A percentile compares a stretch with the other conserved stretches of the same genome.
These are phyloP conservation scores for Kwoniella shivajii DNA, from an alignment of 1,284 basidiomycete species.

Conservation along the genomic window DNA sequence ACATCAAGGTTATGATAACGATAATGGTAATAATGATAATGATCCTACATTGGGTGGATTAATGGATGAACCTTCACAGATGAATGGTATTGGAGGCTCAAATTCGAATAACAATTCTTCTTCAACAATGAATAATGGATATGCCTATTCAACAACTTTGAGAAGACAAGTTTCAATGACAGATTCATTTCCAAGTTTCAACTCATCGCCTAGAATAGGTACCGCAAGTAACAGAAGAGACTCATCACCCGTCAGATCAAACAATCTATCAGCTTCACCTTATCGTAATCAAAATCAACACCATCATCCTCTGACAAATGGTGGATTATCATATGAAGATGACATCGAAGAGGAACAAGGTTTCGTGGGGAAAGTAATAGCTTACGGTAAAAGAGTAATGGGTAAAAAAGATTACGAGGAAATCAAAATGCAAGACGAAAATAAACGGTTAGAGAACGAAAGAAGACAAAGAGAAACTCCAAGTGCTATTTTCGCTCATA, in stretches of 20 bases:
- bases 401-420: constrained; percentile 38
- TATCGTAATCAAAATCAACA: constrained; percentile 4
- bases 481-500: constrained; percentile 49
- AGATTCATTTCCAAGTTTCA: constrained; percentile 38
- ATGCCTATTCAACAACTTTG: constrained; percentile 79
- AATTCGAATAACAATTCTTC: constrained; percentile 58
- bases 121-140: constrained; percentile 43
- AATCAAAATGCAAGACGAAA: constrained; percentile 26
- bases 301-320: constrained; percentile 23
- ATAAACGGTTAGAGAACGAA: constrained; percentile 26
- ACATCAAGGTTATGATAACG: not conserved
- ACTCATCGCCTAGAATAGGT: constrained; percentile 25
- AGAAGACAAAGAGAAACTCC: constrained; percentile 50
- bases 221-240: constrained; percentile 1
- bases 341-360: constrained; percentile 10
- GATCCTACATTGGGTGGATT: constrained; percentile 16
- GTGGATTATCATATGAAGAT: constrained; percentile 2
- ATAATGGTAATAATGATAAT: not conserved
- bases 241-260: no score
- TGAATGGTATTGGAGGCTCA: not conserved
- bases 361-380: constrained; percentile 16
- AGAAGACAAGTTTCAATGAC: constrained; percentile 61
- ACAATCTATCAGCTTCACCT: constrained; percentile 15
- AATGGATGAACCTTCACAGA: constrained; percentile 11
- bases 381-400: constrained; percentile 27